phyloP scores from a whole-genome alignment of 2,329 filamentous ascomycete species.

The Eutypa lata region DNA sequence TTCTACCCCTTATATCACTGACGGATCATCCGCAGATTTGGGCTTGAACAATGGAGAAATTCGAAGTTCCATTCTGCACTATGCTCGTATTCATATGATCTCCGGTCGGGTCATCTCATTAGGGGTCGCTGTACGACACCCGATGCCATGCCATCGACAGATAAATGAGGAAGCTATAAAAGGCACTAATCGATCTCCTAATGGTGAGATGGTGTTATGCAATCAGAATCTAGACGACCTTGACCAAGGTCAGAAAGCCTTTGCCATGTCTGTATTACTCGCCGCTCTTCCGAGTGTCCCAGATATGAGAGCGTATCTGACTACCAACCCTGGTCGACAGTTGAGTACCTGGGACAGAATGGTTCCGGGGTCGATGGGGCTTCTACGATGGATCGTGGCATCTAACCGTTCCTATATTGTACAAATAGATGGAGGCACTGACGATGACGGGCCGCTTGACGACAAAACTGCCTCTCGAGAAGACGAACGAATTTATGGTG shows the following conservation, averaged over 20 bases:
- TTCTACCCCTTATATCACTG: slow-evolving; percentile 3
- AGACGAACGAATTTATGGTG: slow-evolving; percentile 57
- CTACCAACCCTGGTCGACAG: slow-evolving; percentile 31
- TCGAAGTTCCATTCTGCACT: slow-evolving; percentile 12
- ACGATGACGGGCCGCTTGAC: slow-evolving; percentile 14
- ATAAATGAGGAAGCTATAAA: neutral
- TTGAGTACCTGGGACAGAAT: slow-evolving; percentile 52
- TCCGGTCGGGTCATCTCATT: slow-evolving; percentile 5
- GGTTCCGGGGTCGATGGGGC: slow-evolving; percentile 60
- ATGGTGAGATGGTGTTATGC: slow-evolving; percentile 38
- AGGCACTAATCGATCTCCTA: neutral
- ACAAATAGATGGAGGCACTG: slow-evolving; percentile 55
- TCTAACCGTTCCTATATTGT: slow-evolving; percentile 87
- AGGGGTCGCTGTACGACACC: slow-evolving; percentile 16
- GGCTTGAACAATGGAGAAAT: too few relatives aligned
- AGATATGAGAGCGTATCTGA: slow-evolving; percentile 52
- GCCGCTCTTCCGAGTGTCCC: slow-evolving; percentile 59
- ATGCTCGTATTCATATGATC: slow-evolving; percentile 17
- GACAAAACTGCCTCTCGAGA: slow-evolving; percentile 8
- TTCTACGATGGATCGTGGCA: slow-evolving; percentile 84
- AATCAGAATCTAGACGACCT: slow-evolving; percentile 57
- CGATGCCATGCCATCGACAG: slow-evolving; percentile 2
- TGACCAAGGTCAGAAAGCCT: slow-evolving; percentile 39
- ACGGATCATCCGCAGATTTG: too few relatives aligned
- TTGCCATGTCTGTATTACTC: slow-evolving; percentile 50